Base-by-base conservation (phyloP, 352 stramenopile species). In the Phytopythium delawarense region DNA sequence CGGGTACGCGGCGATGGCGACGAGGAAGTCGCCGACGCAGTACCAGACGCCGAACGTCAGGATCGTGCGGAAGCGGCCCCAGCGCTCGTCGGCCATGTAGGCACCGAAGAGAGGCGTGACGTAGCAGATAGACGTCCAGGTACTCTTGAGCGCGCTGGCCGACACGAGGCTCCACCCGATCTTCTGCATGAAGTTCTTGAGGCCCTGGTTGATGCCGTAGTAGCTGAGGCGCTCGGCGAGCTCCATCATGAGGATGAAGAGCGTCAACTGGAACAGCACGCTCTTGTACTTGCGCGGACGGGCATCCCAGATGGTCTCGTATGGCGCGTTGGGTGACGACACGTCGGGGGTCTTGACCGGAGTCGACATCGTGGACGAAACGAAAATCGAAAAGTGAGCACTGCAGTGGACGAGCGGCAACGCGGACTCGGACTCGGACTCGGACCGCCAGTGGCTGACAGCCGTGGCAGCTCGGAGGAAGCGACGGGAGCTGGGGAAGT, bases 241-340 rank as follows among this genome's bases (percentile, higher is more conserved):
- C 59, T 88, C 79, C 75, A 87, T 84, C 45, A 83, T 63, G n/a
- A 88, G 61, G 64, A 88, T 81, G 68, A 81, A 88, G 28, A 72
- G 51, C 40, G 62, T 75, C 37, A 88, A 76, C 55, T 87, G 65
- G 60, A 86, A 35, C 18, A 88, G 50, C 30, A 87, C 75, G 51
- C 73, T 87, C 61, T 77, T 75, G 64, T 76, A 86, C 62, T 84
- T 79, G 64, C 67, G 63, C 2, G 74, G 69, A n/a, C 78, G 73
- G 1, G 63, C 59, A 46, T 83, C 76, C 74, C 74, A 84, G 42
- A 84, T 25, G 50, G 58, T 28, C 45, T 71, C 63, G 25, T 71
- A 69, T 23, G 61, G 53, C 30, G 66, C 58, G 7, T 56, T 58
- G 8, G 68, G 68, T 21, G 64, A 75, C n/a, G 35, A 54, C 50